Evolutionary conservation across 176 grass and related monocot genomes (phyloP), one percentile per base, ranked within the genome.

Genomic region (Aegilops tauschii): DNA sequence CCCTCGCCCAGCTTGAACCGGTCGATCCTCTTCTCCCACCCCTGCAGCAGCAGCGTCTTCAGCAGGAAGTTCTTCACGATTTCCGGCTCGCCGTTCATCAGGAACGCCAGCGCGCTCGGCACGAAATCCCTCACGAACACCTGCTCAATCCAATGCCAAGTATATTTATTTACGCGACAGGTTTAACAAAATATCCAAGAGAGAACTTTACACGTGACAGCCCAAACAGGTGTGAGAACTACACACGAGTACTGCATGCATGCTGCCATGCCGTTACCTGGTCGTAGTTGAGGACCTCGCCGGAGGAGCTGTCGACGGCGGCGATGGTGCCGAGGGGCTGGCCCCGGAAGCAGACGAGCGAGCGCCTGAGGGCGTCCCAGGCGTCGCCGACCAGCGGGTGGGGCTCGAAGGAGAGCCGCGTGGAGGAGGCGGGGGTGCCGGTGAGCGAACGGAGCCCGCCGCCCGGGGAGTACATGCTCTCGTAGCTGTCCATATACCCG

Each of bases 1-100:
- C 95, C 95, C 81, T 98, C 95, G 1, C 95, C 95, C 0, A 98
- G 93, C 91, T 98, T 98, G 95, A 98, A 98, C 61, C 95, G 91
- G 86, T 98, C 95, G 78, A 98, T 86, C 79, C 76, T 79, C 82
- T 98, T 98, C 87, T 95, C 95, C 93, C 93, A 98, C 34, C 95
- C 87, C 83, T 98, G 95, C 70, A 98, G 89, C 79, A 88, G 81
- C 72, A 98, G 89, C 44, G 95, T 95, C 92, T 92, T 95, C 2
- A 95, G 10, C 49, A 98, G 81, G 65, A 98, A 98, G 86, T 95
- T 93, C 39, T 91, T 93, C 44, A 98, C 95, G 82, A 98, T 89
- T 1, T 98, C 95, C 0, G 93, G 80, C 83, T 95, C 93, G 40
- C 95, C 95, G 56, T 98, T 98, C 95, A 98, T 95, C 87, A 98